Evolutionary conservation across 2,329 filamentous ascomycete genomes (phyloP), one percentile per base, ranked within the genome.

Genomic region (Trichoderma asperellum): DNA sequence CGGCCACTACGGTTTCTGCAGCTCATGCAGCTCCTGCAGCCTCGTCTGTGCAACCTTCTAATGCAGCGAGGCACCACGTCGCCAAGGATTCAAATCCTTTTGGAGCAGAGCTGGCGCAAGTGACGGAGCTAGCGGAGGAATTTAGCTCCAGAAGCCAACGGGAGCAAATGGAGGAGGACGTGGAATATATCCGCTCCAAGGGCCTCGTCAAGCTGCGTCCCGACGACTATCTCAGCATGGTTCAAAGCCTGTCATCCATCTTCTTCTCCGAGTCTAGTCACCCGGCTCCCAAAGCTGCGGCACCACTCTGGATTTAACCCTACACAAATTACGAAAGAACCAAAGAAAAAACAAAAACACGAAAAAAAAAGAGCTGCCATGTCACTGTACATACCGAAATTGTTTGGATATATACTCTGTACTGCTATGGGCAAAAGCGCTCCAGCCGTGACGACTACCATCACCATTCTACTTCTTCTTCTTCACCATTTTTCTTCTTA

Each of bases 61-160:
- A 77, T 73, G 79, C 75, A 76, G 79, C 75, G 77, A 80, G 81
- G 68, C 83, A 83, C 34, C 74, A 70, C 29, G 58, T 70, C 57
- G 61, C 71, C 73, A 80, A 81, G 76, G 79, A 83, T 34, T 74
- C 80, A 57, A 88, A 96, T 78, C 95, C 95, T 0, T 98, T 98
- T 75, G 93, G 93, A 65, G 90, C 91, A 62, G 96, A 99, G 80
- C 84, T 98, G 65, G 93, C 93, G 68, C 92, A 98, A 80, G 92
- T 98, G 29, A 93, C 94, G 65, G 96, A 98, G 80, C 87, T 97
- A 18, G 95, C 91, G 0, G 96, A 98, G 81, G 94, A 97, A 80
- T 95, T 93, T 74, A 89, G 89, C 53, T 85, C 89, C 35, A 85
- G 86, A 72, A 85, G 88, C 47, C 81, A 85, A 71, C 77, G 87